Evolutionary conservation across 2,329 filamentous ascomycete species (phyloP).

Genomic region (Penicillium sp.): DNA sequence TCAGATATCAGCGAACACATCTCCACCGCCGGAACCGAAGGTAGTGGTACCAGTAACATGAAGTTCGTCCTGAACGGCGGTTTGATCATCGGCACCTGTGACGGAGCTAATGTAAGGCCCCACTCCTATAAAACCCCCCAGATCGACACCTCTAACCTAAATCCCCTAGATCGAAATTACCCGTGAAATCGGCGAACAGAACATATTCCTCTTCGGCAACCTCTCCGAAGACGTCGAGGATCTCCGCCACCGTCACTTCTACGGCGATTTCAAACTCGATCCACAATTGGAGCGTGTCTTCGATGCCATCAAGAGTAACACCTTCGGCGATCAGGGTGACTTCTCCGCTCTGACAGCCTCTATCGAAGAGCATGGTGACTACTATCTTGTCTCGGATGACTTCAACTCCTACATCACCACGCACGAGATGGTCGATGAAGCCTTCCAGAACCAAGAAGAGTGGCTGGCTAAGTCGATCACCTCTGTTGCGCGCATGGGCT

Average conservation of each 20-base stretch:
- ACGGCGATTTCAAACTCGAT: slow-evolving; percentile 77
- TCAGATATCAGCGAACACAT: slow-evolving; percentile 98
- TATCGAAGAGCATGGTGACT: slow-evolving; percentile 91
- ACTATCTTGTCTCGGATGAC: slow-evolving; percentile 96
- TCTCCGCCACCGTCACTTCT: slow-evolving; percentile 85
- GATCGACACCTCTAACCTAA: slow-evolving; percentile 2
- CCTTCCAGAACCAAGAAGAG: slow-evolving; percentile 87
- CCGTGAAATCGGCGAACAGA: slow-evolving; percentile 91
- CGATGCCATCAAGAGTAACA: slow-evolving; percentile 73
- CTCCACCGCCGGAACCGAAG: slow-evolving; percentile 93
- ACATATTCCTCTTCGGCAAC: slow-evolving; percentile 98
- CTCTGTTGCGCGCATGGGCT: slow-evolving; percentile 90
- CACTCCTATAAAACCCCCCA: background rate
- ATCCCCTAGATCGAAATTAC: slow-evolving; percentile 84
- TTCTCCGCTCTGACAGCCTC: slow-evolving; percentile 83
- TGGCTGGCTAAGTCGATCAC: slow-evolving; percentile 91
- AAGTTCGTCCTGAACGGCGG: slow-evolving; percentile 98
- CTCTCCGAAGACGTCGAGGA: slow-evolving; percentile 96
- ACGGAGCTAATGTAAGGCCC: slow-evolving; percentile 85
- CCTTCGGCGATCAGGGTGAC: slow-evolving; percentile 75
- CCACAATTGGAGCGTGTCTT: slow-evolving; percentile 79
- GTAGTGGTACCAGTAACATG: slow-evolving; percentile 93
- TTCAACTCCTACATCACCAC: slow-evolving; percentile 95
- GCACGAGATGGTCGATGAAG: slow-evolving; percentile 85
- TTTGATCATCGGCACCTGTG: slow-evolving; percentile 95